Conservation (phyloP, 1,284 basidiomycete genomes). For the Cutaneotrichosporon sp. region DNA sequence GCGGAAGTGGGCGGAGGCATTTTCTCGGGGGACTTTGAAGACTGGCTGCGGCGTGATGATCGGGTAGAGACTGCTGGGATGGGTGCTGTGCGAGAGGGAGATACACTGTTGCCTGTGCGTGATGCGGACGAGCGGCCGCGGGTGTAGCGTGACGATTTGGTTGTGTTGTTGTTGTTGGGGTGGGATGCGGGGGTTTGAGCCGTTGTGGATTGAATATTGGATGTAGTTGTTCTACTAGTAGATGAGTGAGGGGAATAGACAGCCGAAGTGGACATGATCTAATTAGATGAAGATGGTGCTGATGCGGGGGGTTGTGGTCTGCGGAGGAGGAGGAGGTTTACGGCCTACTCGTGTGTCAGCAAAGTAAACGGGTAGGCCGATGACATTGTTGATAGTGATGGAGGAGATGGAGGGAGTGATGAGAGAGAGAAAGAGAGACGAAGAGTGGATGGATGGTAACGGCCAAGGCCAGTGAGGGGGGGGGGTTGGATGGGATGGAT, state of each 20-base stretch:
- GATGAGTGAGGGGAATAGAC: constrained; percentile 14
- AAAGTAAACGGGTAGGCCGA: no score
- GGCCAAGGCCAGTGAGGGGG: no score
- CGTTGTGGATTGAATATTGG: no score
- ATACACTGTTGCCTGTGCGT: constrained; percentile 6
- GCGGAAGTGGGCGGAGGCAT: constrained; percentile 6
- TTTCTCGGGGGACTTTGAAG: constrained; percentile 18
- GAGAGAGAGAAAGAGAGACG: no score
- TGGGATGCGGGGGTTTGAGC: no score
- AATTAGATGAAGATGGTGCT: not conserved
- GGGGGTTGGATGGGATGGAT: no score
- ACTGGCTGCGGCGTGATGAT: constrained; percentile 11
- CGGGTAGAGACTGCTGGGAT: constrained; percentile 5
- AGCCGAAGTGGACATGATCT: constrained; percentile 15
- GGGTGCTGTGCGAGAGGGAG: constrained; percentile 13
- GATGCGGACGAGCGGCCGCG: constrained; percentile 9
- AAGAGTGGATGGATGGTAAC: no score
- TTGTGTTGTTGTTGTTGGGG: not conserved
- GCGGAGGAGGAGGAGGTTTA: not conserved
- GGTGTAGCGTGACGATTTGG: not conserved
- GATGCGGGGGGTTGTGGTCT: not conserved
- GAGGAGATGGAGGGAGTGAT: no score
- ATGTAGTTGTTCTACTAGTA: not conserved
- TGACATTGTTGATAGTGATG: no score
- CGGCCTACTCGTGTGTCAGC: no score